Evolutionary conservation across 345 rosid species (phyloP), one percentile per base, ranked within the genome.

Genomic region (Camelina laxa): DNA sequence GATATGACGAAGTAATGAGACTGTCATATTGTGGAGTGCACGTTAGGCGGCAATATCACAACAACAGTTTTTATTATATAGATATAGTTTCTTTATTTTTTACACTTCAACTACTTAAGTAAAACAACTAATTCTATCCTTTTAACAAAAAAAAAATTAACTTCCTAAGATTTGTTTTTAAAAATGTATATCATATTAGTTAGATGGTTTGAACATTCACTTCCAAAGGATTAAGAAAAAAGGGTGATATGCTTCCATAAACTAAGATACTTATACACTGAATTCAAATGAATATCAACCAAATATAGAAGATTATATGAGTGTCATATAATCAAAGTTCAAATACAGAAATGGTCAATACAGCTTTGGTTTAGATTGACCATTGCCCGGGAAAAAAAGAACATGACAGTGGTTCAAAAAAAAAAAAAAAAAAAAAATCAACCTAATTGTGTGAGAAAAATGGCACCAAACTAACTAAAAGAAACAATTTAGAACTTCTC

Each of bases 21-120:
- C 20, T 65, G 59, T 47, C 60, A 65, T 47, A 65, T 36, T 74
- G 66, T 65, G 59, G 66, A 65, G 20, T 35, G 58, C 78, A 74
- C 78, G 77, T 65, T 45, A 15, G 19, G 65, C 47, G 19, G 65
- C 47, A 14, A 42, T 44, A 63, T 38, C 20, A 27, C 41, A 69
- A 7, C 9, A 55, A 24, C 13, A 7, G 0, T 5, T 13, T 65
- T 19, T 10, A 20, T 42, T 41, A 17, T 27, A 72, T 63, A 42
- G 16, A 22, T 33, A 16, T 7, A 15, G 7, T 33, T 50, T 38
- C 1, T 72, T 38, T 22, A 47, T 50, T 35, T 50, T 48, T 9
- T 24, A 38, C 20, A 48, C 11, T 48, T 47, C 10, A 47, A 47
- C 20, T 16, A 47, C 16, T 9, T 36, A 36, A 36, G 17, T n/a